Conservation (phyloP, 331 rosid genomes). For the Rhamnella rubrinervis region DNA sequence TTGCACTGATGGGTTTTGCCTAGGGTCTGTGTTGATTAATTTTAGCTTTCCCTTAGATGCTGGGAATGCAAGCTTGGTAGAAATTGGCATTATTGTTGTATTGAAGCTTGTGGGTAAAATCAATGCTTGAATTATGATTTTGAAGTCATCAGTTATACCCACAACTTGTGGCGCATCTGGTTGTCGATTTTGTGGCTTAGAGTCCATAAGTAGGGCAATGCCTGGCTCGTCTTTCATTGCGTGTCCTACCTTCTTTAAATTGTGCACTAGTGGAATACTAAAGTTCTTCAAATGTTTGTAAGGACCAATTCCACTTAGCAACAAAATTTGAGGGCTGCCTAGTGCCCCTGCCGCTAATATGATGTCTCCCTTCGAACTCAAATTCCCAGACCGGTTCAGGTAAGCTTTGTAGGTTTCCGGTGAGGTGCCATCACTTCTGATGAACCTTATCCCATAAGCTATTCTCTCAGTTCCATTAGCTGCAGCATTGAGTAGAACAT, state of each 20-base stretch:
- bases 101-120: conserved; percentile 53
- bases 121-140: conserved; percentile 58
- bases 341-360: conserved; percentile 72
- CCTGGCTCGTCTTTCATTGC: conserved; percentile 75
- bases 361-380: conserved; percentile 49
- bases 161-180: conserved; percentile 76
- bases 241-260: conserved; percentile 49
- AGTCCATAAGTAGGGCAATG: conserved; percentile 54
- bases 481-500: conserved; percentile 21
- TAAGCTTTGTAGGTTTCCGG: conserved; percentile 44
- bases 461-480: conserved; percentile 41
- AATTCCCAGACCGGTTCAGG: conserved; percentile 36
- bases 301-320: conserved; percentile 74
- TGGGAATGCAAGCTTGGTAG: conserved; percentile 60
- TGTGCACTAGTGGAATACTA: conserved; percentile 36
- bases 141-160: conserved; percentile 59
- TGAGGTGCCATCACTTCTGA: conserved; percentile 48
- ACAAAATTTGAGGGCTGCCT: conserved; percentile 70
- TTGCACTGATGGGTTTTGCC: conserved; percentile 59
- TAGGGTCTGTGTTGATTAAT: conserved; percentile 59
- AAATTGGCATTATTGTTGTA: conserved; percentile 45
- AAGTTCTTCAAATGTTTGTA: conserved; percentile 40
- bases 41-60: conserved; percentile 53
- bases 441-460: conserved; percentile 58
- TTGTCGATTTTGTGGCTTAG: conserved; percentile 43